Evolutionary conservation across 1,284 basidiomycete genomes (phyloP), one percentile per base, ranked within the genome.

Genomic region (Apiotrichum domesticum): DNA sequence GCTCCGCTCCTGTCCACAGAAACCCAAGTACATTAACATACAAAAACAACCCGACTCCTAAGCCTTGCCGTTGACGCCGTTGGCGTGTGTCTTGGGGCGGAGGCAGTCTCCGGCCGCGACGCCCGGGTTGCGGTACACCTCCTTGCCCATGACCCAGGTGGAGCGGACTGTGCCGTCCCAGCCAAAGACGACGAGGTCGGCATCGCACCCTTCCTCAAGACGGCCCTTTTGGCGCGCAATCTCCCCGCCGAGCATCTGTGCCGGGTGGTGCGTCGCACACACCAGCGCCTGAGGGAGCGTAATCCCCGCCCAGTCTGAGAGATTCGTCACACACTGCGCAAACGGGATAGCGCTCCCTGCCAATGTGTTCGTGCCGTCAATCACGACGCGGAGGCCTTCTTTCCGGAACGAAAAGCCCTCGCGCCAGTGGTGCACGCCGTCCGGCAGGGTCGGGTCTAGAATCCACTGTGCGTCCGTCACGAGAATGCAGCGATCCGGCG

Each of bases 381-480:
- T 79, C 68, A 86, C 88, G 42, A 95, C 83, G 66, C 82, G 85
- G 63, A 86, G 82, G 10, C 91, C 90, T 58, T 86, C 82, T 71
- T 94, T 93, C 55, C 86, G 80, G 68, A 93, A 85, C 64, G 85
- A 83, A 64, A 89, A 86, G 5, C 66, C 68, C 1, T 58, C 55
- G 39, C 90, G 84, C 90, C 92, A 95, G 67, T 87, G 84, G 72
- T 94, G 87, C 33, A 87, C 77, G 8, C 91, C 92, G 68, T 95
- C 89, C 39, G 83, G 80, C 43, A 92, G 82, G 65, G 85, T 79
- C 3, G 90, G 91, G 74, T 95, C 90, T 49, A 95, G 80, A 64
- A 91, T 86, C 66, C 87, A 87, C 84, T 90, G 87, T 3, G 89
- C 88, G 76, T 95, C 91, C 0, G 90, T 92, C 52, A 94, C 87